Percentiles rank a stretch among this genome's conserved stretches.
phyloP scores from a whole-genome alignment of 495 filamentous ascomycete genomes.

The Neurospora discreta region DNA sequence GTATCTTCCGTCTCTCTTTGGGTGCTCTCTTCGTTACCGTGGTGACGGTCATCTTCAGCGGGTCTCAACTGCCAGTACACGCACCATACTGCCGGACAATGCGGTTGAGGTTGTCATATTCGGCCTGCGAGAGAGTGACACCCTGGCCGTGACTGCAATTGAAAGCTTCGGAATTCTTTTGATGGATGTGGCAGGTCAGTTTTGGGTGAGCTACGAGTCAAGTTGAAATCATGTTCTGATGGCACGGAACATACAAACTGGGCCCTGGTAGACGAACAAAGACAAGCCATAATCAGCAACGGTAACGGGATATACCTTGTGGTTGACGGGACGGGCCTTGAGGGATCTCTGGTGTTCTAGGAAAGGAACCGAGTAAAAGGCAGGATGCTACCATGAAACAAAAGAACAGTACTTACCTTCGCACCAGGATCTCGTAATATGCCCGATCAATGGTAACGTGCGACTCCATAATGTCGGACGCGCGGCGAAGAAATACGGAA shows the following conservation, averaged over 20 bases:
- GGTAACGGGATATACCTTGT: background rate
- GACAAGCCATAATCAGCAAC: background rate
- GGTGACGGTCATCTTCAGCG: background rate
- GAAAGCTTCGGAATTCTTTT: conserved; percentile 7
- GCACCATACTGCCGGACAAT: conserved; percentile 27
- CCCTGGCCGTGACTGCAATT: background rate
- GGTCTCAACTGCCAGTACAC: background rate
- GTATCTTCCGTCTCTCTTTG: background rate
- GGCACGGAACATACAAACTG: conserved; percentile 15
- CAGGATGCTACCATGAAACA: background rate
- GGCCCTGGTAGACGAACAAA: conserved; percentile 6
- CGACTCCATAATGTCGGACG: conserved; percentile 12
- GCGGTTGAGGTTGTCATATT: conserved; percentile 23
- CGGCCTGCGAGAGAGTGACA: conserved; percentile 17
- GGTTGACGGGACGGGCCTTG: background rate
- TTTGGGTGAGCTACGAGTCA: background rate
- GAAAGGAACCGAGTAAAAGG: background rate
- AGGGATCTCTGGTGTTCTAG: background rate
- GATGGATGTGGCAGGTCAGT: background rate
- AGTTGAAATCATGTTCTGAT: background rate
- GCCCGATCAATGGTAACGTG: conserved; percentile 38
- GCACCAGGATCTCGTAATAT: conserved; percentile 42
- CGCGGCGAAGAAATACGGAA: background rate
- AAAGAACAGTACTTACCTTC: conserved; percentile 29
- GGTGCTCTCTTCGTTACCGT: background rate